These are phyloP conservation scores for Mortierella sp. DNA, from an alignment of 371 early-diverging fungal species.

Conservation along the genomic window DNA sequence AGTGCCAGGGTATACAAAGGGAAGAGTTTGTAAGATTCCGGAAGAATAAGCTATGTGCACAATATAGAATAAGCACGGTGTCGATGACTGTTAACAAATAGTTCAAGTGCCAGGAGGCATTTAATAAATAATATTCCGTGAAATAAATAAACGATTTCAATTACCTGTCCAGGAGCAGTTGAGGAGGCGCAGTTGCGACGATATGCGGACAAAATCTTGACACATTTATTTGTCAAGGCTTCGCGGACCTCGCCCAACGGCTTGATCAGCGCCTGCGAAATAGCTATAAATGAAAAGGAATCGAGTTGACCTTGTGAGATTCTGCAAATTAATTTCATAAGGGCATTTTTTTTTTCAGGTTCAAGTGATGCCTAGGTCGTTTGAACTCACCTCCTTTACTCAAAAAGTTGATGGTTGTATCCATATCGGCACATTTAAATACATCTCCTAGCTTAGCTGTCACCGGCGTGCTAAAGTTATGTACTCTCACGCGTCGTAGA, in stretches of 20 bases:
- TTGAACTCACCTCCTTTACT: conserved; percentile 74
- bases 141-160: conserved; percentile 62
- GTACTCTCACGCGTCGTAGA: conserved; percentile 92
- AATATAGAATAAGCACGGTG: not conserved
- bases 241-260: conserved; percentile 87
- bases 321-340: not conserved
- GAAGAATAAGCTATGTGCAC: conserved; percentile 82
- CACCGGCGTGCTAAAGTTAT: conserved; percentile 86
- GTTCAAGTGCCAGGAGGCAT: not conserved
- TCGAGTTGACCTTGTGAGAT: not conserved
- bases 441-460: conserved; percentile 82
- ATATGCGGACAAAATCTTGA: conserved; percentile 91
- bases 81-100: too few relatives aligned
- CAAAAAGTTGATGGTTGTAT: conserved; percentile 88
- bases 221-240: conserved; percentile 87
- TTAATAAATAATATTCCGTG: not conserved
- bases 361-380: not conserved
- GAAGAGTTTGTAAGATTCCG: conserved; percentile 95
- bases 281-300: conserved; percentile 59
- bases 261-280: conserved; percentile 72
- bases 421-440: conserved; percentile 93
- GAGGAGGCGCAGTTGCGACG: conserved; percentile 92
- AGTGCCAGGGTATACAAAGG: conserved; percentile 92
- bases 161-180: conserved; percentile 90
- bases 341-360: not conserved